Percentiles rank a stretch among this genome's conserved stretches.
phyloP scores from a whole-genome alignment of 2,329 filamentous ascomycete species.

The Fusarium devonianum region DNA sequence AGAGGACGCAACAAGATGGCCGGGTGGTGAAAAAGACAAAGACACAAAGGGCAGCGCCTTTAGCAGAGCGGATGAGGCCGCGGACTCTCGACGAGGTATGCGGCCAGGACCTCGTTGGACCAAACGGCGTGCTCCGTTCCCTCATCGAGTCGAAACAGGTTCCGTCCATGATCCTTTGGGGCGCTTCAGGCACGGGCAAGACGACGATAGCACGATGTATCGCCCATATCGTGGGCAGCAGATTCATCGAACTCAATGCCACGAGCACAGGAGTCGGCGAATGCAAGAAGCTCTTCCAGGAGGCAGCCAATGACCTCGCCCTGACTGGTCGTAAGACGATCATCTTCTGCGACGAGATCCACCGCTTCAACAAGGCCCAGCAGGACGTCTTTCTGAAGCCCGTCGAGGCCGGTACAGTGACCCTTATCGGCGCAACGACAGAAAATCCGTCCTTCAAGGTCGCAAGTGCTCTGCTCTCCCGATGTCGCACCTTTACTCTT shows the following conservation, averaged over 20 bases:
- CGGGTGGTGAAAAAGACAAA: slow-evolving; percentile 70
- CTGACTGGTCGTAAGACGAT: slow-evolving; percentile 92
- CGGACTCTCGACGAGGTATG: slow-evolving; percentile 82
- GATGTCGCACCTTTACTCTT: slow-evolving; percentile 90
- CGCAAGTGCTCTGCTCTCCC: slow-evolving; percentile 82
- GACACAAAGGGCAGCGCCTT: slow-evolving; percentile 75
- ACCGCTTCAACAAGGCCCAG: slow-evolving; percentile 88
- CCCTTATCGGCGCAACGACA: slow-evolving; percentile 92
- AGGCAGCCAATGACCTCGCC: slow-evolving; percentile 79
- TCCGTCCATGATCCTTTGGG: slow-evolving; percentile 96
- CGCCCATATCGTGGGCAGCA: slow-evolving; percentile 78
- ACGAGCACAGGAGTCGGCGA: slow-evolving; percentile 88
- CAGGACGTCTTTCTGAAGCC: slow-evolving; percentile 95
- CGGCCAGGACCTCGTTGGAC: slow-evolving; percentile 90
- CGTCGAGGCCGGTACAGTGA: slow-evolving; percentile 89
- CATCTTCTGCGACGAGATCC: slow-evolving; percentile 97
- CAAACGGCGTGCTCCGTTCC: slow-evolving; percentile 80
- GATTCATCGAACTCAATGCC: slow-evolving; percentile 96
- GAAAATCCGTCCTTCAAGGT: slow-evolving; percentile 97
- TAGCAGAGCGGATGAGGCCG: slow-evolving; percentile 95
- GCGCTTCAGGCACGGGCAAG: slow-evolving; percentile 81
- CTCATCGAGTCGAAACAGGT: slow-evolving; percentile 86
- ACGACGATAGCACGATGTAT: slow-evolving; percentile 93
- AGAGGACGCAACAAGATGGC: slow-evolving; percentile 43
- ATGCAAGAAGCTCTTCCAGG: slow-evolving; percentile 89